Base-by-base conservation (phyloP, 306 rosid genomes). In the Quercus suber region DNA sequence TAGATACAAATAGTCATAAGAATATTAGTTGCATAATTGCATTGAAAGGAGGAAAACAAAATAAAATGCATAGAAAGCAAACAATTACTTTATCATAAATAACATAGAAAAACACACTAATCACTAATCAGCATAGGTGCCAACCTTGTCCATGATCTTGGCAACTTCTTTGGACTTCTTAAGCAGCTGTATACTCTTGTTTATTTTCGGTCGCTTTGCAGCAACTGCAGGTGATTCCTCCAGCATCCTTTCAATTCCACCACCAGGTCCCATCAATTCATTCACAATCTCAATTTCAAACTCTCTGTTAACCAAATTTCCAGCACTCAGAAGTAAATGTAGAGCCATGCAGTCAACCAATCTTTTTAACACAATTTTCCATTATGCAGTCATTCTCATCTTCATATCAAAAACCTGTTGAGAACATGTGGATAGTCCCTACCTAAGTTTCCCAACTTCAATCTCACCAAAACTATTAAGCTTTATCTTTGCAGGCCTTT, bases 341-440 rank as follows among this genome's bases (percentile, higher is more conserved):
- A 85, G 31, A 0, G 90, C 91, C 55, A 75, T 76, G 57, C 4
- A 70, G 30, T 90, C 94, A 51, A 83, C 87, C 4, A 88, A 49
- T 69, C 91, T 78, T 53, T 74, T 81, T 76, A 70, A 0, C 11
- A 88, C 94, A 2, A 88, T 80, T 76, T 64, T 88, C 92, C 97
- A 90, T 31, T 90, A 89, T 0, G 97, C 85, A 1, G 79, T 76
- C 87, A 89, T 84, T 5, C 92, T 80, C 67, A 86, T 84, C 52
- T 85, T 85, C 76, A 88, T 11, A 27, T 92, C 97, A 69, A 76
- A 89, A 0, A 92, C 89, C 31, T 89, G 88, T 21, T 4, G 21
- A 88, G 72, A 23, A 75, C 51, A 55, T 15, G 27, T 0, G 55
- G 27, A 28, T 82, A 55, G 1, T 71, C 11, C 72, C 87, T 23